These are phyloP conservation scores for Prunus dulcis DNA, from an alignment of 306 rosid species.

Conservation along the genomic window DNA sequence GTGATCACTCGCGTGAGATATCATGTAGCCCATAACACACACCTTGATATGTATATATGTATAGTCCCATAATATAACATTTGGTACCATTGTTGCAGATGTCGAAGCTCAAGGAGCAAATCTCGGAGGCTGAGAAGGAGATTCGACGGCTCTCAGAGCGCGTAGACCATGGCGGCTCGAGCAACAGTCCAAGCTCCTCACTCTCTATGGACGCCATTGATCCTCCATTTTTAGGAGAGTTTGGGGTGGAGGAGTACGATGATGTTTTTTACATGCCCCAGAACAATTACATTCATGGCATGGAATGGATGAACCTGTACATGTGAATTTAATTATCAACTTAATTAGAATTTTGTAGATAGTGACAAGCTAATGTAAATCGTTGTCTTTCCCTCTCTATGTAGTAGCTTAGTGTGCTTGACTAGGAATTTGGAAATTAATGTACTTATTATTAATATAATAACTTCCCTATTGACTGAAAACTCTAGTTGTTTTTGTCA, in stretches of 20 bases:
- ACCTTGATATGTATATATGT: background rate
- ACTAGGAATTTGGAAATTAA: constrained; percentile 33
- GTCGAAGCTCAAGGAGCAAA: constrained; percentile 54
- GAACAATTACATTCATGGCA: constrained; percentile 36
- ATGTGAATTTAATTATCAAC: constrained; percentile 25
- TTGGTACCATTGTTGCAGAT: constrained; percentile 37
- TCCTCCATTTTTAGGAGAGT: constrained; percentile 61
- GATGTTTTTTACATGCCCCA: constrained; percentile 42
- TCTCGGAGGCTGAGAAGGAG: constrained; percentile 57
- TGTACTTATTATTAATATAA: constrained; percentile 26
- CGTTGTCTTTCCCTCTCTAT: constrained; percentile 16
- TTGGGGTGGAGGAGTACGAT: constrained; percentile 51
- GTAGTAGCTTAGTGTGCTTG: constrained; percentile 30
- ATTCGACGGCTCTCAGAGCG: constrained; percentile 46
- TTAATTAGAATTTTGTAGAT: constrained; percentile 44
- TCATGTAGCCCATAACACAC: background rate
- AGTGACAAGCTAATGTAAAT: constrained; percentile 46
- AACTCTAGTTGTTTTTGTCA: background rate
- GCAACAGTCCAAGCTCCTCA: constrained; percentile 60
- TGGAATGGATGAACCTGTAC: constrained; percentile 65
- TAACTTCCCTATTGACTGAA: constrained; percentile 23
- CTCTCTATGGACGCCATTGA: constrained; percentile 50
- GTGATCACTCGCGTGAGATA: constrained; percentile 13
- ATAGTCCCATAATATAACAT: background rate
- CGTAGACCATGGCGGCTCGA: constrained; percentile 29